Evolutionary conservation across 2,329 filamentous ascomycete genomes (phyloP).

Genomic region (Atkinsonella texensis): DNA sequence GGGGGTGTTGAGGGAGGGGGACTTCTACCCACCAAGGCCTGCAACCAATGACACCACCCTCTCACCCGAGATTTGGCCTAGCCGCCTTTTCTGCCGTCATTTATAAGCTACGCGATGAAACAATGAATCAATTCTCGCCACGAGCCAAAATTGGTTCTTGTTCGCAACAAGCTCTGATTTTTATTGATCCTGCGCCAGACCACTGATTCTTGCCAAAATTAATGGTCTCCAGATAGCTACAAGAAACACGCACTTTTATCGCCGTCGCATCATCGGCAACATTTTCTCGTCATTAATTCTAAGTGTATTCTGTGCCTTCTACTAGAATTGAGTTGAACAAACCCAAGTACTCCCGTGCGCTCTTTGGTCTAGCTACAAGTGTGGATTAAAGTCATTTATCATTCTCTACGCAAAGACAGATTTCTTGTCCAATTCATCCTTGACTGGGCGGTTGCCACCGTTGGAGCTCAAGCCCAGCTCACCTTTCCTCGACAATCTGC

Average conservation of each 20-base stretch:
- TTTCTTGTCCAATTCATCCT: conserved; percentile 63
- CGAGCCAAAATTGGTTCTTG: too few relatives aligned
- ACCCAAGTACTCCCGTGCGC: conserved; percentile 2
- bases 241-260: too few relatives aligned
- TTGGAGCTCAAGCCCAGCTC: conserved; percentile 62
- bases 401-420: conserved; percentile 55
- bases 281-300: too few relatives aligned
- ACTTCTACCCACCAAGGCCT: neutral
- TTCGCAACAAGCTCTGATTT: too few relatives aligned
- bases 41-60: neutral
- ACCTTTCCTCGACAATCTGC: conserved; percentile 61
- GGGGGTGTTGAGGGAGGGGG: neutral
- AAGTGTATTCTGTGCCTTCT: neutral
- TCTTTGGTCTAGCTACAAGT: neutral
- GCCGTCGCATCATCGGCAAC: too few relatives aligned
- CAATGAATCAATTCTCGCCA: too few relatives aligned
- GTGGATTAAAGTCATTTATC: neutral
- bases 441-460: conserved; percentile 49
- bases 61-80: neutral
- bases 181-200: too few relatives aligned
- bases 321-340: neutral
- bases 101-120: neutral
- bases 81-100: neutral
- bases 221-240: too few relatives aligned
- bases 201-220: too few relatives aligned